phyloP scores from a whole-genome alignment of 805 yeast species.

The Wickerhamiella qilinensis region DNA sequence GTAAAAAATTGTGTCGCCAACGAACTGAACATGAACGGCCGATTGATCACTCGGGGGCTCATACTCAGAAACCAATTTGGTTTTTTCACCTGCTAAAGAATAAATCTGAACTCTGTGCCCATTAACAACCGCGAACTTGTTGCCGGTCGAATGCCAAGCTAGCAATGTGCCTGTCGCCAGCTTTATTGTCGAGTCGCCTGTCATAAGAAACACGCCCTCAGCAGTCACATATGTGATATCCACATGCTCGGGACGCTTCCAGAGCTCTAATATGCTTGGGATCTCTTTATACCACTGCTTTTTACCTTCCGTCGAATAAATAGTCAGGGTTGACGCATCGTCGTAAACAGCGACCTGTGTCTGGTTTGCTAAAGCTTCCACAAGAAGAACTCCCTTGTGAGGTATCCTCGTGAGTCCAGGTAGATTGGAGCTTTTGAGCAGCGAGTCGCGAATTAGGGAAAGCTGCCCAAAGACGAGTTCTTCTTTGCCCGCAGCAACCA shows the following conservation, averaged over 20 bases:
- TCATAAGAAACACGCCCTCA: neutral
- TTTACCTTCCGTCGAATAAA: conserved; percentile 2
- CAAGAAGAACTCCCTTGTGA: conserved; percentile 1
- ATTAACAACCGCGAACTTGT: neutral
- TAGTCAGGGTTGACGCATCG: neutral
- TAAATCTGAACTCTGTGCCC: neutral
- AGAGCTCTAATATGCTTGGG: neutral
- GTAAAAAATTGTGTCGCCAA: neutral
- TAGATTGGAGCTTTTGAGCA: neutral
- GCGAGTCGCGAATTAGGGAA: conserved; percentile 1
- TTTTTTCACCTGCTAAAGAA: conserved; percentile 1
- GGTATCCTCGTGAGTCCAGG: neutral
- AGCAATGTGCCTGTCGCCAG: neutral
- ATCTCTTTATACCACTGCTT: conserved; percentile 2
- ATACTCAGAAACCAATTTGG: neutral
- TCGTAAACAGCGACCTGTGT: conserved; percentile 7
- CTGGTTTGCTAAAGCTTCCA: conserved; percentile 8
- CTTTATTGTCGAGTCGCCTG: neutral
- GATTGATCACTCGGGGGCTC: neutral
- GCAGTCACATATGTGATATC: conserved; percentile 2
- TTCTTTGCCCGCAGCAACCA: conserved; percentile 10
- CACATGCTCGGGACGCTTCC: conserved; percentile 1
- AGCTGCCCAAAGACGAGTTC: conserved; percentile 8
- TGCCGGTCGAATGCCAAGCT: neutral
- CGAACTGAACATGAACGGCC: neutral